Evolutionary conservation across 2,329 filamentous ascomycete genomes (phyloP).

Genomic region (Pyricularia grisea): DNA sequence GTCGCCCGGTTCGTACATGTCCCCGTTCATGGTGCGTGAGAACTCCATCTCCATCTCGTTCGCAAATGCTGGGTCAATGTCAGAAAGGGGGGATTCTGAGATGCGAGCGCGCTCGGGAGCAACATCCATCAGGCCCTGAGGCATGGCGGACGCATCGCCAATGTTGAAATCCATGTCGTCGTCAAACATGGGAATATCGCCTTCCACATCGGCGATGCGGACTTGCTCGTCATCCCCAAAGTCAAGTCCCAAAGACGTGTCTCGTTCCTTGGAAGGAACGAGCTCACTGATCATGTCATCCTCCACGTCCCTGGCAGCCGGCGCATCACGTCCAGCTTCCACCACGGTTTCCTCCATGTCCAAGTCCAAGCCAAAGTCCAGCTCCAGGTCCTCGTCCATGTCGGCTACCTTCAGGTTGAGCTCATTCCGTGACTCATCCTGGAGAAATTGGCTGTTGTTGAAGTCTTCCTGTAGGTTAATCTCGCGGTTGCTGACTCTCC

Average conservation of each 20-base stretch:
- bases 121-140: conserved; percentile 29
- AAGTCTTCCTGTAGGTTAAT: conserved; percentile 63
- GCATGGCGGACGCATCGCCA: conserved; percentile 48
- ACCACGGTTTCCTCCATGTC: conserved; percentile 61
- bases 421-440: conserved; percentile 52
- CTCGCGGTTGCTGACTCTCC: conserved; percentile 49
- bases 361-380: conserved; percentile 67
- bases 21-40: conserved; percentile 38
- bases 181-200: conserved; percentile 51
- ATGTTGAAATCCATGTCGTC: conserved; percentile 58
- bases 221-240: conserved; percentile 41
- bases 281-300: conserved; percentile 61
- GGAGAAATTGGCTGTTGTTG: conserved; percentile 71
- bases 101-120: conserved; percentile 47
- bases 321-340: conserved; percentile 84
- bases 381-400: conserved; percentile 60
- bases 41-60: conserved; percentile 51
- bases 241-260: conserved; percentile 44
- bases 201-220: conserved; percentile 54
- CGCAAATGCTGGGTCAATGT: conserved; percentile 55
- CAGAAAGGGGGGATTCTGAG: conserved; percentile 61
- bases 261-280: conserved; percentile 48
- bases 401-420: conserved; percentile 41
- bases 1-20: conserved; percentile 53
- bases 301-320: conserved; percentile 55